Evolutionary conservation across 352 stramenopile genomes (phyloP).

Genomic region (Phytopythium aichiense): DNA sequence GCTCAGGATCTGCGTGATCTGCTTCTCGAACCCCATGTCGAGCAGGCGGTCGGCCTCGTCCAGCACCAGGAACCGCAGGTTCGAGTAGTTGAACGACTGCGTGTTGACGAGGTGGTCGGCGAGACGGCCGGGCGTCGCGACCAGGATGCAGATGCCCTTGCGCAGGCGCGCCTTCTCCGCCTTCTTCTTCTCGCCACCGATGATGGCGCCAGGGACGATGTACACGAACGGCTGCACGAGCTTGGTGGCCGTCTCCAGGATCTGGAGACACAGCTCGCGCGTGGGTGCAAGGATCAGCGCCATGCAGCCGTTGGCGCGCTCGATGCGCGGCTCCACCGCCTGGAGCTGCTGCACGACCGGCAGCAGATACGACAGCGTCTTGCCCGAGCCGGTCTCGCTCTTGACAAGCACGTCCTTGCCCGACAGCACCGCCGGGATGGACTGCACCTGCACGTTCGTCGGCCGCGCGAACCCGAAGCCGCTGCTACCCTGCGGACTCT

Average conservation of each 20-base stretch:
- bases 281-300: conserved; percentile 94
- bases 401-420: conserved; percentile 93
- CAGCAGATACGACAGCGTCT: conserved; percentile 96
- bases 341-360: conserved; percentile 92
- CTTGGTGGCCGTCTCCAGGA: conserved; percentile 93
- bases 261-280: conserved; percentile 94
- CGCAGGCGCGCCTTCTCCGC: conserved; percentile 82
- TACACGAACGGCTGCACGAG: conserved; percentile 93
- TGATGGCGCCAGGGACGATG: conserved; percentile 85
- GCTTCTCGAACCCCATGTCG: conserved; percentile 99
- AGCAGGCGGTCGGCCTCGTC: conserved; percentile 99
- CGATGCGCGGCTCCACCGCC: conserved; percentile 57
- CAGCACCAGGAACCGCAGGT: conserved; percentile 94
- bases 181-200: conserved; percentile 93
- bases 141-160: conserved; percentile 95
- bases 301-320: conserved; percentile 78
- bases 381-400: conserved; percentile 95
- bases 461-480: conserved; percentile 77
- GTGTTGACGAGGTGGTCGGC: conserved; percentile 96
- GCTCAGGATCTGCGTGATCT: conserved; percentile 97
- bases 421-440: conserved; percentile 61
- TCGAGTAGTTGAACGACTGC: conserved; percentile 85
- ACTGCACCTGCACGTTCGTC: conserved; percentile 82
- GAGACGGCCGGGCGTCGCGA: conserved; percentile 96
- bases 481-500: conserved; percentile 38